These are phyloP conservation scores for Ophidiomyces ophidiicola DNA, from an alignment of 2,329 filamentous ascomycete genomes.

Conservation along the genomic window DNA sequence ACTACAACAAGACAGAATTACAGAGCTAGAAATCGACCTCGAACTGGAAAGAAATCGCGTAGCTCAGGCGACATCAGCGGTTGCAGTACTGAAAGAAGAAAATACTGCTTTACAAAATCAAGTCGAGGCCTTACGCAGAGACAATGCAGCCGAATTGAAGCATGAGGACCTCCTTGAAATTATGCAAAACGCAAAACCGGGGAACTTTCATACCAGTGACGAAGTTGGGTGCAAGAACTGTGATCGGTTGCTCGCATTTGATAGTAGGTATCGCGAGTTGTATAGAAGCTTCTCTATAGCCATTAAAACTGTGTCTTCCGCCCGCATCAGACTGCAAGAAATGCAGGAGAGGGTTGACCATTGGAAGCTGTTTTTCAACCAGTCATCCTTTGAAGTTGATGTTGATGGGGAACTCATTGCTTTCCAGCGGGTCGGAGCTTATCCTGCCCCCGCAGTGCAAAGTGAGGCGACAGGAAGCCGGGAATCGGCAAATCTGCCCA, in stretches of 20 bases:
- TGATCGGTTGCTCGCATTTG: constrained; percentile 17
- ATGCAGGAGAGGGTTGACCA: constrained; percentile 25
- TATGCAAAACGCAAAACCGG: not conserved
- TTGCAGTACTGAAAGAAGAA: constrained; percentile 1
- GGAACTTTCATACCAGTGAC: not conserved
- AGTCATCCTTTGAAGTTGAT: constrained; percentile 23
- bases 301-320: constrained; percentile 19
- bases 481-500: not conserved
- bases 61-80: not conserved
- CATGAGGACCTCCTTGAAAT: not conserved
- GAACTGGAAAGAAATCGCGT: not conserved
- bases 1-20: not conserved
- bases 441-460: not conserved
- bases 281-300: constrained; percentile 24
- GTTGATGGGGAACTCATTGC: constrained; percentile 21
- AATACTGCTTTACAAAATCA: not conserved
- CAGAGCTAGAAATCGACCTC: not conserved
- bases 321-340: constrained; percentile 24
- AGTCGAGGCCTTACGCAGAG: not conserved
- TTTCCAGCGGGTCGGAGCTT: constrained; percentile 19
- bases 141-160: not conserved
- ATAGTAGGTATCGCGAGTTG: constrained; percentile 24
- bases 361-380: constrained; percentile 23
- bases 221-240: not conserved
- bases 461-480: not conserved